Evolutionary conservation across 257 asterid species (phyloP).

Genomic region (Lycium ferocissimum): DNA sequence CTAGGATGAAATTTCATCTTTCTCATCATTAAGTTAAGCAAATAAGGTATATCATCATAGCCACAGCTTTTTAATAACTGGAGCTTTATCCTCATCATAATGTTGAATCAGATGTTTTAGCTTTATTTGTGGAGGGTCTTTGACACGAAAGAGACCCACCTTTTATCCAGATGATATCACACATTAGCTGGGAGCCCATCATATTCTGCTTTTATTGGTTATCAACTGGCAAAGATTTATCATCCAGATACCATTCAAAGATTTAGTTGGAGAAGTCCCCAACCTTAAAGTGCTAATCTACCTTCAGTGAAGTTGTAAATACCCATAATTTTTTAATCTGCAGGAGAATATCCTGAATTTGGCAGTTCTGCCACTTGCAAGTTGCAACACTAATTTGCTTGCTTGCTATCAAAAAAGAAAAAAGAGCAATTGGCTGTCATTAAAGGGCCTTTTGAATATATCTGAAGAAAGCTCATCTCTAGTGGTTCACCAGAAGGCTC

Average conservation of each 20-base stretch:
- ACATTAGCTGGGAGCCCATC: conserved; percentile 14
- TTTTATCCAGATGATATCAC: background rate
- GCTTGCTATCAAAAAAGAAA: background rate
- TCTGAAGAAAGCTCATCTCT: background rate
- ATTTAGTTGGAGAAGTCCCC: conserved; percentile 13
- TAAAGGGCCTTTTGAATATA: background rate
- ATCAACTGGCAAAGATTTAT: conserved; percentile 2
- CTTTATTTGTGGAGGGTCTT: conserved; percentile 22
- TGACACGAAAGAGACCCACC: background rate
- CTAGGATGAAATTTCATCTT: conserved; percentile 2
- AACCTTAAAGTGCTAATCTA: background rate
- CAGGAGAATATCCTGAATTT: conserved; percentile 17
- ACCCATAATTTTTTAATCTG: background rate
- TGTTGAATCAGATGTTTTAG: background rate
- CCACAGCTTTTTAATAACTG: background rate
- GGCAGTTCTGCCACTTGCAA: conserved; percentile 13
- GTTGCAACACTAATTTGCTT: conserved; percentile 16
- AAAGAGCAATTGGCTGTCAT: background rate
- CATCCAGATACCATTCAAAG: background rate
- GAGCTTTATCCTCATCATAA: conserved; percentile 13
- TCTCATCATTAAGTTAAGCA: background rate
- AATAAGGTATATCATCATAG: conserved; percentile 1
- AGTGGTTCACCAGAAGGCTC: too few relatives aligned
- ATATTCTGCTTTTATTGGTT: conserved; percentile 18
- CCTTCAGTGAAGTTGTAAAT: conserved; percentile 20